Evolutionary conservation across 1,284 basidiomycete genomes (phyloP), one percentile per base, ranked within the genome.

Genomic region (Rhodotorula sp.): DNA sequence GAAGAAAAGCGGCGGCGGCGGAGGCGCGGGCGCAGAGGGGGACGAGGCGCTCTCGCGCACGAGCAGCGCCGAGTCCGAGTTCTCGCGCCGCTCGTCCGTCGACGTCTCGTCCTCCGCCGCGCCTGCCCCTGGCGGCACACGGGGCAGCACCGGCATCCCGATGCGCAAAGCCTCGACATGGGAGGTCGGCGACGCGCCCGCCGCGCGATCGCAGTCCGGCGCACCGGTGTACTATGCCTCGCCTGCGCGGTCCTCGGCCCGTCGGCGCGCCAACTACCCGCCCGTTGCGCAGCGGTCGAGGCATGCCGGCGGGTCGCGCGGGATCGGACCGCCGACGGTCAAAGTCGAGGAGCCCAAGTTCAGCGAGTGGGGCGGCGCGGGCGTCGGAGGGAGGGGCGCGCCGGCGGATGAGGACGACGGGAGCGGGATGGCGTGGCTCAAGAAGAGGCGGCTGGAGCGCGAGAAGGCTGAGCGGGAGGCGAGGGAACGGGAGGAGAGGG

Each of bases 371-470:
- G 61, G 46, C 44, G 76, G 69, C 2, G 75, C 70, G 27, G 75
- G 77, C 21, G 77, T 76, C 41, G 77, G 67, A 7, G 55, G 62
- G 22, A 57, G 68, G 46, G 53, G 34, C 27, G 39, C 27, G 0
- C 53, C 10, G 13, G 54, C 46, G 27, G 77, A 77, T 0, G 78
- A 78, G 27, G 78, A 78, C 32, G 78, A 78, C 50, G 78, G 78
- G 21, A 70, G 72, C 27, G 78, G 78, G 8, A 70, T 78, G 73
- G 78, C 78, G 27, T 78, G 78, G 78, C 41, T 78, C 17, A 72
- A 68, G 58, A 70, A 70, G 53, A 58, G 78, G n/a, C 41, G 75
- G n/a, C 48, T 67, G n/a, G 69, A 77, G 63, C 46, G 77, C 32
- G 75, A 73, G 56, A 61, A 69, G 58, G 70, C 71, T 50, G 50